Percentiles rank a stretch among this genome's conserved stretches.
These are phyloP conservation scores for Cutaneotrichosporon dermatis DNA, from an alignment of 1,284 basidiomycete species.

Conservation along the genomic window DNA sequence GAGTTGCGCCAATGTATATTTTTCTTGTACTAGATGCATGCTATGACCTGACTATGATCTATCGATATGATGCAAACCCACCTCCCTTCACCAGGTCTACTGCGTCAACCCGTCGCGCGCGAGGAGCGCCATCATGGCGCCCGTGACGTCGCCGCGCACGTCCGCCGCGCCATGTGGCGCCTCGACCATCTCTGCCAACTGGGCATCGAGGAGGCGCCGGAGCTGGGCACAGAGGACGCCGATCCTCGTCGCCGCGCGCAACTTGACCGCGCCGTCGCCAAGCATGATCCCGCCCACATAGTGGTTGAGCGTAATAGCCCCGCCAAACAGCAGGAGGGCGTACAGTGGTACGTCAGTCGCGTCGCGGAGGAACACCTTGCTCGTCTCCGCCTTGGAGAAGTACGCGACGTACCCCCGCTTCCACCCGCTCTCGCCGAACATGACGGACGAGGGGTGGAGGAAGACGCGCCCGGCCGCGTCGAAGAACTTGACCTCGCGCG, in stretches of 20 bases:
- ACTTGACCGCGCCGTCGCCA: conserved; percentile 57
- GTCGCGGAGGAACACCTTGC: conserved; percentile 79
- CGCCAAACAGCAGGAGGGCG: conserved; percentile 78
- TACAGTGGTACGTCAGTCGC: conserved; percentile 86
- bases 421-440: conserved; percentile 71
- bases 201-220: conserved; percentile 67
- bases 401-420: conserved; percentile 74
- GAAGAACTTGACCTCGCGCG: conserved; percentile 73
- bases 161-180: conserved; percentile 49
- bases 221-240: conserved; percentile 85
- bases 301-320: conserved; percentile 71
- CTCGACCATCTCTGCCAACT: conserved; percentile 57
- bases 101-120: conserved; percentile 45
- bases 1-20: neutral
- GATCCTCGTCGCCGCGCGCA: conserved; percentile 81
- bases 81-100: too few relatives aligned
- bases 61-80: too few relatives aligned
- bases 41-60: neutral
- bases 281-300: conserved; percentile 70
- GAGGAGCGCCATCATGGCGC: conserved; percentile 67
- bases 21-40: conserved; percentile 5
- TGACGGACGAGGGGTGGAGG: conserved; percentile 72
- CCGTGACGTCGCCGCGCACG: conserved; percentile 58
- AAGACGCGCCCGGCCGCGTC: conserved; percentile 54
- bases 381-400: conserved; percentile 78